Evolutionary conservation across 129 eudicot species (phyloP).

Genomic region (Calendula officinalis): DNA sequence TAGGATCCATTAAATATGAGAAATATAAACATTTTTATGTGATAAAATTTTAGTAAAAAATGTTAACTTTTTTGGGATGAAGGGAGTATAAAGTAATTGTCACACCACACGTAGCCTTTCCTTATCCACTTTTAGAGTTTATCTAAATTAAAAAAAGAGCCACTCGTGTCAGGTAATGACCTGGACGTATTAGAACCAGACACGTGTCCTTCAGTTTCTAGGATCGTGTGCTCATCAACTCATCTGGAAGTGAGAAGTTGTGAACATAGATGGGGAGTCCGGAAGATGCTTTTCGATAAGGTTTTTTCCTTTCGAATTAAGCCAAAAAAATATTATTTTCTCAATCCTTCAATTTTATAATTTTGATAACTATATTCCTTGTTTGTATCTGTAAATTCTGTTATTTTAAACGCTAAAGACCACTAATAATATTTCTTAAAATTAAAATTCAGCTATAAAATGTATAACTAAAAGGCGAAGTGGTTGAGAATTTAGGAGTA

Average conservation of each 20-base stretch:
- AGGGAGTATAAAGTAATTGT: not conserved
- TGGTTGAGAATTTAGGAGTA: too few species aligned
- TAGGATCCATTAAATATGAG: too few species aligned
- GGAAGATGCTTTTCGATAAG: conserved; percentile 32
- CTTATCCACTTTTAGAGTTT: conserved; percentile 27
- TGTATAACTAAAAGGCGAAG: too few species aligned
- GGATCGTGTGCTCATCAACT: conserved; percentile 25
- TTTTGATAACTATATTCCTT: conserved; percentile 2
- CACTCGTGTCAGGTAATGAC: conserved; percentile 25
- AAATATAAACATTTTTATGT: too few species aligned
- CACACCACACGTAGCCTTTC: conserved; percentile 16
- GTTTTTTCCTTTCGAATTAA: conserved; percentile 16
- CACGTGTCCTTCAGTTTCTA: conserved; percentile 13
- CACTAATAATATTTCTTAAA: too few species aligned
- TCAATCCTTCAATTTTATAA: not conserved
- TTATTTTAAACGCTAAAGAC: not conserved
- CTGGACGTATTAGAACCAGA: not conserved
- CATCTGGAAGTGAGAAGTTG: conserved; percentile 14
- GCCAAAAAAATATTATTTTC: conserved; percentile 14
- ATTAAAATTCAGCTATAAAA: too few species aligned
- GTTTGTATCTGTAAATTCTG: conserved; percentile 10
- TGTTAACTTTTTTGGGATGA: not conserved
- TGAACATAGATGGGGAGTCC: conserved; percentile 20
- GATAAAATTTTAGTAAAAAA: too few species aligned
- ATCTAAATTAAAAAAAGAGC: conserved; percentile 18